phyloP scores from a whole-genome alignment of 495 filamentous ascomycete species.

The Rhizodiscina lignyota region DNA sequence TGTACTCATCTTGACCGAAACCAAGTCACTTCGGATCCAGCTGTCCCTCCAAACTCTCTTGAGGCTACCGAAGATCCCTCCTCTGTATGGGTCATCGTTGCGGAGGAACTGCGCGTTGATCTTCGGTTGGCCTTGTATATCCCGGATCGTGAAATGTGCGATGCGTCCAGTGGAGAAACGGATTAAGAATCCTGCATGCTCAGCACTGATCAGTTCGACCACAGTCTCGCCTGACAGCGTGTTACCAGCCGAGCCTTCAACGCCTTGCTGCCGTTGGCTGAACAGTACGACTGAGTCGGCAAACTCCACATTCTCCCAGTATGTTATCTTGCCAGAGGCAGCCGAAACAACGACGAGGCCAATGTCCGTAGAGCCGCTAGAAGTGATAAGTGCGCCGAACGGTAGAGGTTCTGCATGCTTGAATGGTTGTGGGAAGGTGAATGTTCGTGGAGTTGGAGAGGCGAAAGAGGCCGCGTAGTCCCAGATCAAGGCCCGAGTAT shows the following conservation, averaged over 20 bases:
- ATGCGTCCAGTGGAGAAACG: slow-evolving; percentile 70
- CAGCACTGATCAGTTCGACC: slow-evolving; percentile 59
- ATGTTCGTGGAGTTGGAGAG: slow-evolving; percentile 40
- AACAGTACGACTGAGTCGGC: slow-evolving; percentile 60
- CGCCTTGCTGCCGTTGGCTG: slow-evolving; percentile 56
- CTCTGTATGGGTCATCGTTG: slow-evolving; percentile 29
- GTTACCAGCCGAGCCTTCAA: slow-evolving; percentile 54
- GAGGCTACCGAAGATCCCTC: slow-evolving; percentile 61
- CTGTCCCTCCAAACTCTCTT: slow-evolving; percentile 42
- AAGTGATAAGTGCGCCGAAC: slow-evolving; percentile 62
- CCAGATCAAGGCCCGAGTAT: slow-evolving; percentile 73
- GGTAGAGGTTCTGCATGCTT: slow-evolving; percentile 52
- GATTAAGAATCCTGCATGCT: slow-evolving; percentile 72
- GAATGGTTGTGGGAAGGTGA: slow-evolving; percentile 59
- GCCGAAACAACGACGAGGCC: slow-evolving; percentile 76
- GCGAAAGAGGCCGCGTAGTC: slow-evolving; percentile 45
- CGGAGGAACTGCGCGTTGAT: slow-evolving; percentile 62
- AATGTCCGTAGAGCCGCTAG: slow-evolving; percentile 54
- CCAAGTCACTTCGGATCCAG: slow-evolving; percentile 50
- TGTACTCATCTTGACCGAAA: slow-evolving; percentile 51
- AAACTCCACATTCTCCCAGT: slow-evolving; percentile 86
- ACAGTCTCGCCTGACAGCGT: slow-evolving; percentile 65
- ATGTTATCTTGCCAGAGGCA: slow-evolving; percentile 65
- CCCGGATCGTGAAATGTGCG: slow-evolving; percentile 68
- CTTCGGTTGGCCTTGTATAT: slow-evolving; percentile 67